phyloP scores from a whole-genome alignment of 768 basidiomycete genomes.

The Amanita inopinata region DNA sequence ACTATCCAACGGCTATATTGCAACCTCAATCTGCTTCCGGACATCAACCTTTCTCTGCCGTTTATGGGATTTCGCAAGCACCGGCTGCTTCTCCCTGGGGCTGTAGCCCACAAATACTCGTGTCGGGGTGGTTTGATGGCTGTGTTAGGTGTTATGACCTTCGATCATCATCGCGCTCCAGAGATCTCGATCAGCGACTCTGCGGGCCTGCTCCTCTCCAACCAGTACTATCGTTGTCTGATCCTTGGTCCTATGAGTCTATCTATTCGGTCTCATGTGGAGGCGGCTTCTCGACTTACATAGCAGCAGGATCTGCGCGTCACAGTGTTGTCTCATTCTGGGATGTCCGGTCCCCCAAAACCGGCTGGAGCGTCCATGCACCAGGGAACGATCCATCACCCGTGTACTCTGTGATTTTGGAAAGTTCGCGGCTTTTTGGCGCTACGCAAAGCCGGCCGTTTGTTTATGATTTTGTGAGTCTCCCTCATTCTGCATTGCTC shows the following conservation, averaged over 20 bases:
- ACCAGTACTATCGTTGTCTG: constrained; percentile 52
- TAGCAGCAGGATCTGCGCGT: constrained; percentile 70
- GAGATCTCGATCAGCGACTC: neutral
- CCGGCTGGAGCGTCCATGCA: constrained; percentile 72
- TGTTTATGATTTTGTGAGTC: constrained; percentile 63
- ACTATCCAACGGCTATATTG: constrained; percentile 39
- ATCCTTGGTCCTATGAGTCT: constrained; percentile 63
- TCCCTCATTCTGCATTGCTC: neutral
- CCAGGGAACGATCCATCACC: constrained; percentile 75
- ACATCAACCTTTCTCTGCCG: constrained; percentile 36
- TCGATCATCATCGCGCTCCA: constrained; percentile 33
- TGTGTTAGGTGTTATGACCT: constrained; percentile 67
- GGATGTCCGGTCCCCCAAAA: constrained; percentile 56
- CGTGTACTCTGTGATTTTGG: constrained; percentile 64
- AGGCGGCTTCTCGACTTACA: constrained; percentile 53
- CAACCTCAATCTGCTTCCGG: constrained; percentile 22
- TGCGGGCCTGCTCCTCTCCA: constrained; percentile 27
- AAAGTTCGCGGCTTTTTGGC: constrained; percentile 73
- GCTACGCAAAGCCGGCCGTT: constrained; percentile 70
- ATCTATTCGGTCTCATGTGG: constrained; percentile 72
- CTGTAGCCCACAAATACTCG: constrained; percentile 55
- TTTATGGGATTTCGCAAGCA: constrained; percentile 59
- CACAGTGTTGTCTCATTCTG: constrained; percentile 76
- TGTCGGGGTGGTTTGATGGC: constrained; percentile 82
- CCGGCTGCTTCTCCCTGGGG: constrained; percentile 62